phyloP scores from a whole-genome alignment of 805 yeast species.

The Teunomyces funiuensis region DNA sequence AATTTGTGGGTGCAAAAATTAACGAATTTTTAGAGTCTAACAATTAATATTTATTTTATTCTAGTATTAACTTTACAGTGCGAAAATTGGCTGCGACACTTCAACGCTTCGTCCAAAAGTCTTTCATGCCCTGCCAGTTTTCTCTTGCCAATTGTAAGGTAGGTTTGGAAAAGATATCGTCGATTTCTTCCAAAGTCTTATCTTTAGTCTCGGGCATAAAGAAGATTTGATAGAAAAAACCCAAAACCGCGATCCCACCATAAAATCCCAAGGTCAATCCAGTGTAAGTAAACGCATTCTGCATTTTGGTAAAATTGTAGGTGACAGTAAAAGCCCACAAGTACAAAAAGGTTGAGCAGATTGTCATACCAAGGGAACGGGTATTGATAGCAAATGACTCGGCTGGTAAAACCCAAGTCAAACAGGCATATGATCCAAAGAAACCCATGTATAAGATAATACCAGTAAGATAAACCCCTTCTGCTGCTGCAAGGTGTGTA shows the following conservation, averaged over 20 bases:
- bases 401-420: slow-evolving; percentile 70
- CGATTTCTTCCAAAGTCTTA: slow-evolving; percentile 70
- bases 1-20: neutral
- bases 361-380: slow-evolving; percentile 66
- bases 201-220: slow-evolving; percentile 74
- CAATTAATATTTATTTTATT: neutral
- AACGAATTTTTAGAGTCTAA: neutral
- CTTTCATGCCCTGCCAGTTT: slow-evolving; percentile 33
- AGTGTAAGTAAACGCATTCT: slow-evolving; percentile 55
- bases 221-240: slow-evolving; percentile 50
- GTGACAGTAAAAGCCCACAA: slow-evolving; percentile 65
- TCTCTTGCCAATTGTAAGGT: slow-evolving; percentile 37
- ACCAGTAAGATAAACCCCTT: slow-evolving; percentile 63
- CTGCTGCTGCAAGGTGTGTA: slow-evolving; percentile 46
- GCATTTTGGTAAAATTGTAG: slow-evolving; percentile 60
- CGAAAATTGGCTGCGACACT: slow-evolving; percentile 2
- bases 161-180: slow-evolving; percentile 55
- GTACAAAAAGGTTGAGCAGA: slow-evolving; percentile 54
- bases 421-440: slow-evolving; percentile 65
- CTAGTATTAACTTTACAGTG: neutral
- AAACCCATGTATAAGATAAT: slow-evolving; percentile 62
- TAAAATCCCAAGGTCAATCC: slow-evolving; percentile 67
- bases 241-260: slow-evolving; percentile 64
- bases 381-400: slow-evolving; percentile 60
- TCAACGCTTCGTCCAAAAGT: slow-evolving; percentile 12